Conservation (phyloP, 2,329 filamentous ascomycete species). For the Paramyrothecium roridum region DNA sequence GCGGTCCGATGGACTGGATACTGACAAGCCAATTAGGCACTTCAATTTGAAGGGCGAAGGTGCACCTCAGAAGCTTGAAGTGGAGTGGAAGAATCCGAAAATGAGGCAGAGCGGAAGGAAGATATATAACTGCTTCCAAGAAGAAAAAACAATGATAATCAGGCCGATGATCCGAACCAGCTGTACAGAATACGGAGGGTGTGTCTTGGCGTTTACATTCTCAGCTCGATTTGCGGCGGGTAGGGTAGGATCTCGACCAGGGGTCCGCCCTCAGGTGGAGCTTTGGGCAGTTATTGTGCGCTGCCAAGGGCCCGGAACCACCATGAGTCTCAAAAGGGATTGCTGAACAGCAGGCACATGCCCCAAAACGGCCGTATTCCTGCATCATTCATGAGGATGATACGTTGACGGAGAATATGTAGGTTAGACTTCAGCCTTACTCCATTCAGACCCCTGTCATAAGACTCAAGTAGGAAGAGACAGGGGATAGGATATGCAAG, state of each 20-base stretch:
- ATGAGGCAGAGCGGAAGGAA: background rate
- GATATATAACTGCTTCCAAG: background rate
- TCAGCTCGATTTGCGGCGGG: background rate
- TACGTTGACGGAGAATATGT: slow-evolving; percentile 1
- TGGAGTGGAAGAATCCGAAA: background rate
- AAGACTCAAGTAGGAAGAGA: background rate
- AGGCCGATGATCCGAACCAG: background rate
- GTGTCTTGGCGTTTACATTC: background rate
- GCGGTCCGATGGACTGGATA: background rate
- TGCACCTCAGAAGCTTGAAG: background rate
- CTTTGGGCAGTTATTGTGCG: background rate
- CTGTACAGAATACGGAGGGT: background rate
- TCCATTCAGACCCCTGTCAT: background rate
- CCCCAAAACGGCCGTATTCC: background rate
- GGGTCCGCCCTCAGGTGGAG: background rate
- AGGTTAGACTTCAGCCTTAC: background rate
- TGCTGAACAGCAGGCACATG: background rate
- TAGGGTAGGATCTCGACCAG: background rate
- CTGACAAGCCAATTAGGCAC: background rate
- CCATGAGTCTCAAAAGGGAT: background rate
- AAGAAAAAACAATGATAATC: background rate
- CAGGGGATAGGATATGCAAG: slow-evolving; percentile 1
- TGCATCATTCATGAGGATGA: background rate
- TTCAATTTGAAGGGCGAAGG: background rate
- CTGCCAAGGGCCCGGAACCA: background rate